Base-by-base conservation (phyloP, 305 asterid species). In the Stenogyne calaminthoides region DNA sequence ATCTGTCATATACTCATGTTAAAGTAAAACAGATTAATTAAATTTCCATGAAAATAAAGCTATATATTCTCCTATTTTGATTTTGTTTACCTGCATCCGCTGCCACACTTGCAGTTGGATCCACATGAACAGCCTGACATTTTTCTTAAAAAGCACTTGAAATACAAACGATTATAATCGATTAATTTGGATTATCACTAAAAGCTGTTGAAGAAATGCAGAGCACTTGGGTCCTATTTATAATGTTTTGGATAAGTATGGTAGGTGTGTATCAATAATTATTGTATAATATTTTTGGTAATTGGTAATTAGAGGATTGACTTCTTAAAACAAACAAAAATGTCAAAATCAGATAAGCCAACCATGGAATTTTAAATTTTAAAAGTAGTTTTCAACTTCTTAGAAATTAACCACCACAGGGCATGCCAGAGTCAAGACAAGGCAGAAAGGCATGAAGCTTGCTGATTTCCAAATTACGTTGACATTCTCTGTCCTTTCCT, bases 111-210 rank as follows among this genome's bases (percentile, higher is more conserved):
- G 85, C 88, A 85, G 85, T 66, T 16, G 14, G 92, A 78, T 1
- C 89, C 88, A 71, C 89, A 87, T 19, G 76, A 70, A 51, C 88
- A 85, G 65, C 82, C 78, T 51, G 88, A 80, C 92, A 87, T 87
- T 58, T 67, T 83, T 29, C 47, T 51, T 3, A 4, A 76, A 18
- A 10, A 16, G 8, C 0, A 11, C 14, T 25, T 27, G 19, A 5
- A 69, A 27, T 7, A 32, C 1, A 56, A 15, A 16, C 2, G 34
- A 4, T 25, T 58, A 1, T 25, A 25, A 25, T 46, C 2, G 32
- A 9, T 55, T 73, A 58, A 73, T 25, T 60, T 27, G 20, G 44
- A 16, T 7, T 46, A 14, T 19, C 37, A 56, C 16, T 9, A 7
- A 27, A 66, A 11, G n/a, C 12, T 40, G 80, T 62, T 72, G 67